Base-by-base conservation (phyloP, 2,329 filamentous ascomycete genomes). In the Harringtonia aguacate region DNA sequence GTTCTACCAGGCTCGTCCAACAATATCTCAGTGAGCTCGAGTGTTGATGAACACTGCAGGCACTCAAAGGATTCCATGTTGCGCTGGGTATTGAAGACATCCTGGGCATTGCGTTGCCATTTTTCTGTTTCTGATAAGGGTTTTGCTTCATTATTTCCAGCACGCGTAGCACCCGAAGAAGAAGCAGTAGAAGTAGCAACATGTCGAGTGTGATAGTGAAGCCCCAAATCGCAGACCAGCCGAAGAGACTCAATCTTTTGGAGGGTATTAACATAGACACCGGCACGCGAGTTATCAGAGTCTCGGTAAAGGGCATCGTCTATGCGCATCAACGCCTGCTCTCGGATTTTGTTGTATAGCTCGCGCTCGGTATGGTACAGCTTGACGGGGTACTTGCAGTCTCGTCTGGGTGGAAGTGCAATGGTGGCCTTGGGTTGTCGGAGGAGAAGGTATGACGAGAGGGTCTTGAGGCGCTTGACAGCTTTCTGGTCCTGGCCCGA, bases 181-280 rank as follows among this genome's bases (percentile, higher is more conserved):
- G n/a, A n/a, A n/a, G n/a, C n/a, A n/a, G n/a, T n/a, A n/a, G n/a
- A n/a, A n/a, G n/a, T n/a, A n/a, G n/a, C n/a, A n/a, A n/a, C n/a
- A 4, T 35, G 15, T n/a, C 61, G 53, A 4, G 44, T 43, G 4
- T 55, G 52, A 24, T 69, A 70, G n/a, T 59, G 51, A 0, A 66
- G 41, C 0, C 71, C 70, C 1, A 72, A 52, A 36, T 72, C 65
- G 30, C 70, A 73, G 4, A 72, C 54, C 15, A 70, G 53, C 1
- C 69, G 56, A 44, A 73, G 51, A 0, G 58, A 55, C 24, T 73
- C 65, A 27, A 74, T 68, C 35, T 61, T 58, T 45, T 69, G 63
- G 1, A 73, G 48, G 1, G 65, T 62, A 36, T 68, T 71, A 10
- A 64, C 55, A 37, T 62, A 69, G 1, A 55, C 47, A 0, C 50